Evolutionary conservation across 2,329 filamentous ascomycete species (phyloP), one percentile per base, ranked within the genome.

Genomic region (Plectosphaerella plurivora): DNA sequence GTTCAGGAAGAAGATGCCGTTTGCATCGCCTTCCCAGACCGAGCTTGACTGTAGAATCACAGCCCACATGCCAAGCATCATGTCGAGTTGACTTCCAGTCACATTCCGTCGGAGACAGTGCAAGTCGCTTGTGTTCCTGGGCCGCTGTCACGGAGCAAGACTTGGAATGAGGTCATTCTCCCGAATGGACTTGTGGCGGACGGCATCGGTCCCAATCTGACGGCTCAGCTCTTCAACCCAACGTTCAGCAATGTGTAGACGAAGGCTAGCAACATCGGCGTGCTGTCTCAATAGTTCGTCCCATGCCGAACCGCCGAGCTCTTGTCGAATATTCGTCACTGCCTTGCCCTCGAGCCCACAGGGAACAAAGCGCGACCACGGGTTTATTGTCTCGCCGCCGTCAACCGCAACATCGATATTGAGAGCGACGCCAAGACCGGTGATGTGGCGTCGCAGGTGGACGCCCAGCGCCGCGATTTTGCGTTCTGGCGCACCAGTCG

Each of bases 391-490:
- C 50, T 67, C 65, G 46, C 55, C 45, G 0, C 74, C 75, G 2
- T 57, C 50, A 2, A 75, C 70, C 1, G 89, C 82, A 52, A 86
- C 83, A 58, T 74, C 71, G n/a, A 91, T 71, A 75, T 96, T 90
- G 66, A 97, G 66, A 3, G 89, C 92, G 35, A 96, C 78, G 7
- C 94, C 94, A 67, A 95, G 88, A 55, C 87, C 89, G 22, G 86
- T 91, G 37, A 97, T 80, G 68, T 95, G 86, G 45, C 93, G 77
- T 14, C 91, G 77, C 57, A 97, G 79, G 72, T 97, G 92, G n/a
- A 99, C 90, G 1, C 94, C 94, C 42, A 97, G 74, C 0, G 92
- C 91, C 1, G 91, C 90, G 60, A 99, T 91, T 75, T 97, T 99
- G 61, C 79, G 76, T 53, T 77, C 71, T 55, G 67, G 60, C 11